Conservation (phyloP, 78 protist genomes). For the Cyanophora paradoxa region DNA sequence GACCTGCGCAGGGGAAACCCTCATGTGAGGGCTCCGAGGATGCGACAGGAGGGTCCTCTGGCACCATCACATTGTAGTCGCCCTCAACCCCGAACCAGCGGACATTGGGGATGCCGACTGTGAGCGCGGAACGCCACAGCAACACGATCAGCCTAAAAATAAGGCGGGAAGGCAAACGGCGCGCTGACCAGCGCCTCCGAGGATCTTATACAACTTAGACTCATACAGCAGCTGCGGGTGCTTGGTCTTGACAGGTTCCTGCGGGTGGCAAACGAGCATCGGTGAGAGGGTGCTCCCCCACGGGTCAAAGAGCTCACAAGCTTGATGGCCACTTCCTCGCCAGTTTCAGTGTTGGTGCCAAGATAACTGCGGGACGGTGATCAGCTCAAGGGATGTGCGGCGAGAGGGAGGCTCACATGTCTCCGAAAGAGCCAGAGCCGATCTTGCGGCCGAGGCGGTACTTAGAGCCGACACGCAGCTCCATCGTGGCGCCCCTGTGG, state of each 20-base stretch:
- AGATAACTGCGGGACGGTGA: not conserved
- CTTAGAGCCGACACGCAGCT: constrained; percentile 35
- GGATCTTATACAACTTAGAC: constrained; percentile 84
- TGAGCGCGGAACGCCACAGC: not conserved
- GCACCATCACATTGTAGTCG: constrained; percentile 71
- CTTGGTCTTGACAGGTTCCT: constrained; percentile 57
- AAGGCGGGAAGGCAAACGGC: not conserved
- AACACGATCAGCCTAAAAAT: constrained; percentile 2
- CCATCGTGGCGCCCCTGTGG: too few relatives aligned
- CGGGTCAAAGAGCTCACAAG: constrained; percentile 24
- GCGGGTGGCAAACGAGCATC: not conserved
- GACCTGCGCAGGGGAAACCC: too few relatives aligned
- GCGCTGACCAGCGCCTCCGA: constrained; percentile 26
- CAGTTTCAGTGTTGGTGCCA: constrained; percentile 53
- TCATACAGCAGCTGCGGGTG: constrained; percentile 97
- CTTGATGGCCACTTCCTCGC: constrained; percentile 83
- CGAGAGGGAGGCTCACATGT: constrained; percentile 34
- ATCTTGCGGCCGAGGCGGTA: constrained; percentile 59
- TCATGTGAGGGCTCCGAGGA: too few relatives aligned
- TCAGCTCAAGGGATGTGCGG: not conserved
- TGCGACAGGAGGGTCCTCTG: too few relatives aligned
- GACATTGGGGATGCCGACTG: constrained; percentile 80
- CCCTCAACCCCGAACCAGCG: constrained; percentile 95
- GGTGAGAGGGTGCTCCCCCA: too few relatives aligned
- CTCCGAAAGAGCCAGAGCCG: constrained; percentile 86